Base-by-base conservation (phyloP, 2,329 filamentous ascomycete species). In the Leptographium procerum region DNA sequence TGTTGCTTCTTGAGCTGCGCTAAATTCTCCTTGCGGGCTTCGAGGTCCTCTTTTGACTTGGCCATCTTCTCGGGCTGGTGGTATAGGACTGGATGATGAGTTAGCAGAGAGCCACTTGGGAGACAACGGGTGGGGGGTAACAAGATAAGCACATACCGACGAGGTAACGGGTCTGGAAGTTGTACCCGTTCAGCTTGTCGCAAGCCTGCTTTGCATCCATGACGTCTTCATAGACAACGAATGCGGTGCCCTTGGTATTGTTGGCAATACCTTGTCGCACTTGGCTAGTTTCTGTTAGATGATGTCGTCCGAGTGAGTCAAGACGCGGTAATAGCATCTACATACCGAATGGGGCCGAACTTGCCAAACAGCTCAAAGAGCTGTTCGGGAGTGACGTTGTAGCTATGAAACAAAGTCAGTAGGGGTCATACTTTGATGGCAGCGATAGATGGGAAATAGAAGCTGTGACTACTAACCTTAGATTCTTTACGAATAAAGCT, bases 401-500 rank as follows among this genome's bases (percentile, higher is more conserved):
- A 97, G 87, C 91, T 95, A 65, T 4, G 51, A 6, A 52, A 63
- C 4, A 14, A 34, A 45, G 60, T 58, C 58, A 55, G 6, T 8
- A 8, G 19, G 26, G 19, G 11, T n/a, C n/a, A 36, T 26, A 10
- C 9, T n/a, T 50, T 24, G n/a, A 54, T 54, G 26, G 11, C 26
- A 7, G 24, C 16, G 24, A 14, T 13, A 54, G 66, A 61, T 4
- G 4, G 11, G 61, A 6, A 22, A 53, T 79, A 70, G 16, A 16
- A 22, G 31, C 24, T 64, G 22, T 78, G 76, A 58, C 83, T 66
- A 58, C 83, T 66, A 85, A 95, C 90, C 89, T 95, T 80, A 97
- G 84, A 84, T 99, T 97, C 89, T 97, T 97, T 70, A 97, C 92
- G 84, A 97, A 97, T 80, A 99, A 89, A 87, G 94, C 92, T 86